phyloP scores from a whole-genome alignment of 2,329 filamentous ascomycete species.

The Trichoderma breve region DNA sequence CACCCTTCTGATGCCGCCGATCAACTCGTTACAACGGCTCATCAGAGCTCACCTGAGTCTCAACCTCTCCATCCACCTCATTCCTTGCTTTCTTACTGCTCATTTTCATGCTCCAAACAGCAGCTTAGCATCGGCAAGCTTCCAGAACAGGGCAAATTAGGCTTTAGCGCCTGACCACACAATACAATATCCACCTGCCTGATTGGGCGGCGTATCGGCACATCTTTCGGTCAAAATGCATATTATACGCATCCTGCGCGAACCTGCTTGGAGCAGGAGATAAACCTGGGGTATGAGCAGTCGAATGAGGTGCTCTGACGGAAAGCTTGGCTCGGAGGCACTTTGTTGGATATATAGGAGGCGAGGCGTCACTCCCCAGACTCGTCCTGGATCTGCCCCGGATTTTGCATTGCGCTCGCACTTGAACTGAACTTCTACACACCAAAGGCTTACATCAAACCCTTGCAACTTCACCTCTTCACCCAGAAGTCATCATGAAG shows the following conservation, averaged over 20 bases:
- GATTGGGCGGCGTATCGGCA: constrained; percentile 12
- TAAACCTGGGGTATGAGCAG: constrained; percentile 15
- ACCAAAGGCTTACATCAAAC: background rate
- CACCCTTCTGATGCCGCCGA: background rate
- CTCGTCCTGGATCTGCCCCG: background rate
- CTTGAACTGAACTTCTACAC: background rate
- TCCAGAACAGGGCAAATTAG: background rate
- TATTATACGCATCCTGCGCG: constrained; percentile 18
- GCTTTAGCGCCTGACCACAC: constrained; percentile 10
- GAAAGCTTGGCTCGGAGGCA: background rate
- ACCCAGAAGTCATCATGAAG: constrained; percentile 14
- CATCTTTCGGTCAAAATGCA: constrained; percentile 20
- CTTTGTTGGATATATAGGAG: constrained; percentile 8
- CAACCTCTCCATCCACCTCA: background rate
- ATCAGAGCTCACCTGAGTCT: background rate
- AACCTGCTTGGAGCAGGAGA: constrained; percentile 19
- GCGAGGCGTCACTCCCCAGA: background rate
- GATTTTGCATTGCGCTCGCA: background rate
- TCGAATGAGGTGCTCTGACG: constrained; percentile 6
- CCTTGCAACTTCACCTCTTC: background rate
- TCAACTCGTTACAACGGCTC: background rate
- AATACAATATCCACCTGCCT: constrained; percentile 11
- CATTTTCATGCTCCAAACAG: background rate
- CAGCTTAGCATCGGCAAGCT: background rate
- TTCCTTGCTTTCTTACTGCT: background rate